Percentiles rank a stretch among this genome's conserved stretches.
Evolutionary conservation across 2,329 filamentous ascomycete species (phyloP).

Genomic region (Seiridium unicorne): DNA sequence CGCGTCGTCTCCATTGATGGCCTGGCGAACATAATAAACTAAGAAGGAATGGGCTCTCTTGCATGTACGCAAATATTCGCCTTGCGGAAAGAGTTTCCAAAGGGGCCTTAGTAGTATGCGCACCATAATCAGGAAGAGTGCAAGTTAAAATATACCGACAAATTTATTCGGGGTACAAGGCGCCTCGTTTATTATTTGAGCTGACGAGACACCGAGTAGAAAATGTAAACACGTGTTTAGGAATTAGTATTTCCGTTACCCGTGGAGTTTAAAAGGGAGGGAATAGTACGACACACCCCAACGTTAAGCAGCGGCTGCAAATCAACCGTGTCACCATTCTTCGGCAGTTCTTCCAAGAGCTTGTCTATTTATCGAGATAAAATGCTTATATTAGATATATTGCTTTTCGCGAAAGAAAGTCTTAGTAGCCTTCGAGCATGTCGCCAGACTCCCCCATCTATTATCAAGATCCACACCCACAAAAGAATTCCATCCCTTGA

Average conservation of each 20-base stretch:
- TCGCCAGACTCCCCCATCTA: background rate
- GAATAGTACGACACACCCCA: background rate
- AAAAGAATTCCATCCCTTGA: constrained; percentile 8
- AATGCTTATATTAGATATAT: background rate
- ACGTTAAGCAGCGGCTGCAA: background rate
- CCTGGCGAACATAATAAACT: background rate
- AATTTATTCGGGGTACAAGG: background rate
- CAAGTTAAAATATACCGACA: constrained; percentile 1
- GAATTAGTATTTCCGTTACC: background rate
- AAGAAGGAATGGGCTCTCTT: background rate
- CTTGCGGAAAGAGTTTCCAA: constrained; percentile 3
- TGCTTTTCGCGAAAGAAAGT: constrained; percentile 2
- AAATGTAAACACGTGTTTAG: background rate
- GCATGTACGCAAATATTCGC: background rate
- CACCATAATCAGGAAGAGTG: constrained; percentile 6
- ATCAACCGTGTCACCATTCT: background rate
- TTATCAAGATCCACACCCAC: constrained; percentile 5
- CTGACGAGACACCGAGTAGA: background rate
- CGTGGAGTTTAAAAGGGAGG: background rate
- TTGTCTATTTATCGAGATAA: background rate
- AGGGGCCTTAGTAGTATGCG: background rate
- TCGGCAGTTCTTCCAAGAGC: background rate
- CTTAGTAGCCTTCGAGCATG: background rate
- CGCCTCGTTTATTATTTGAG: background rate
- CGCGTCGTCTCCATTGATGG: background rate